phyloP scores from a whole-genome alignment of 768 basidiomycete species.

The Collybia mongolica region DNA sequence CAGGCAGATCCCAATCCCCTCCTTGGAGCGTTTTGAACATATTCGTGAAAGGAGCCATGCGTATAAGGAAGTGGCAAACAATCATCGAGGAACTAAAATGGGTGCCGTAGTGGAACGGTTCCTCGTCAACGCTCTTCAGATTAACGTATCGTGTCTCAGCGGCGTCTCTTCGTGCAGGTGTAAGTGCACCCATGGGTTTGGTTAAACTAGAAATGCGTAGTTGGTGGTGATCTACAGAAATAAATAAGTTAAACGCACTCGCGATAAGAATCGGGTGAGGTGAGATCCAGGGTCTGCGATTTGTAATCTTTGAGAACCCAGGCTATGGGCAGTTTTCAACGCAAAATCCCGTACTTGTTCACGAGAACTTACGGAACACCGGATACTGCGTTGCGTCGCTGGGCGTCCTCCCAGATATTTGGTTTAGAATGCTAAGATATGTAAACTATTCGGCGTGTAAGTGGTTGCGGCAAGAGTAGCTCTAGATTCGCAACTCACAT shows the following conservation, averaged over 20 bases:
- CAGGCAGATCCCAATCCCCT: constrained; percentile 93
- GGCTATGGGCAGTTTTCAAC: constrained; percentile 39
- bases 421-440: constrained; percentile 86
- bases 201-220: constrained; percentile 50
- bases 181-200: constrained; percentile 90
- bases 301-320: constrained; percentile 90
- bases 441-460: constrained; percentile 58
- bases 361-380: constrained; percentile 67
- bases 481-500: constrained; percentile 46
- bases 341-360: not conserved
- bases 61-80: constrained; percentile 90
- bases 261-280: constrained; percentile 58
- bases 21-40: constrained; percentile 96
- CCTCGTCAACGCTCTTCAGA: constrained; percentile 76
- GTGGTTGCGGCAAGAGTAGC: not conserved
- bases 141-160: constrained; percentile 75
- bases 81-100: constrained; percentile 98
- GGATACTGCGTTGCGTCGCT: constrained; percentile 96
- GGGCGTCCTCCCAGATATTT: constrained; percentile 89
- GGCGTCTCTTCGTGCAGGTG: constrained; percentile 67
- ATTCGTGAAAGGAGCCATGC: constrained; percentile 86
- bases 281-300: constrained; percentile 66
- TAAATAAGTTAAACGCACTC: constrained; percentile 50
- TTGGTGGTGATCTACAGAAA: not conserved
- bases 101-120: constrained; percentile 91